Base-by-base conservation (phyloP, 352 stramenopile genomes). In the Blastocystis hominis region DNA sequence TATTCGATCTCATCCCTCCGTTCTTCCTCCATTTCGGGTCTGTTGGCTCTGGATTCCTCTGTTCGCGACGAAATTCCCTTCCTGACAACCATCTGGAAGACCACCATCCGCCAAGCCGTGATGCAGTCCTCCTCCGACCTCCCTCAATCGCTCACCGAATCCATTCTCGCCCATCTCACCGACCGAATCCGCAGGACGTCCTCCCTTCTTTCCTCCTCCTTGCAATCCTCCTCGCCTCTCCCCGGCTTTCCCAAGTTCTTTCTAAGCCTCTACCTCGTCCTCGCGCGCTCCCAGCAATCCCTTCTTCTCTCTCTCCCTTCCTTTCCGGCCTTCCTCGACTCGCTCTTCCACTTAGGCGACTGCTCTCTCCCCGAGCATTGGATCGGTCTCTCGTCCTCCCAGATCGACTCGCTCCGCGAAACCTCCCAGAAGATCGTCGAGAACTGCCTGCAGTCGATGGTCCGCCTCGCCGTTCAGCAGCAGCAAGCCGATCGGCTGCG, bases 1-100 rank as follows among this genome's bases (percentile, higher is more conserved):
- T 78, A 62, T 59, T 61, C 44, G 10, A 5, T 46, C 34, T 47
- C 46, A 7, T 84, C 72, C 7, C 3, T 84, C 17, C 50, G 59
- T 10, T 68, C 50, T 38, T 7, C 50, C 2, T 47, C 44, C 24
- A 36, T 61, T 13, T n/a, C 46, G 13, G 34, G 42, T 17, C 72
- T 84, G 3, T 30, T 84, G 20, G 20, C 34, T 46, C 13, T 61
- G 30, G 72, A 84, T n/a, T 38, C 54, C 17, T 10, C 54, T 20
- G 30, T 69, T 6, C 47, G 55, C 20, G 7, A 44, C 40, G 44
- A 42, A 9, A 44, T 84, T 68, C 9, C 50, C 46, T 64, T 38
- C 13, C 40, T 84, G 24, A 84, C 30, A 30, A 24, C 62, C 4
- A 34, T 84, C 13, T 84, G 72, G 72, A 84, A 84, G 47, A 46